phyloP scores from a whole-genome alignment of 1,284 basidiomycete species.

The Gomphus bonarii region DNA sequence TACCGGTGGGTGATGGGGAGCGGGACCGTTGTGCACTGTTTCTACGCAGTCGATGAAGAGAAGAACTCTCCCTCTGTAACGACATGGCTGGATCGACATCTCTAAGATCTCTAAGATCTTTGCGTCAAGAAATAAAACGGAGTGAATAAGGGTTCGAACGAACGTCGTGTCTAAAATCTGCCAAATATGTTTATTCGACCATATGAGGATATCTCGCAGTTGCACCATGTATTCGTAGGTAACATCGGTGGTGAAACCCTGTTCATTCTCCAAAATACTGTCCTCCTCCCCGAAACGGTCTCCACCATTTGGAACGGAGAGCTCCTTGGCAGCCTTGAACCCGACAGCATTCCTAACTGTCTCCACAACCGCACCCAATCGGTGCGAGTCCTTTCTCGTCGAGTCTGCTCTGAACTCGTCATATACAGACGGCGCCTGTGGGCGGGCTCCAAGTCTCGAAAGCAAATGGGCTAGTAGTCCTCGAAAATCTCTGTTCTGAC shows the following conservation, averaged over 20 bases:
- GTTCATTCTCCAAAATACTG: constrained; percentile 18
- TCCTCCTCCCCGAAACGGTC: constrained; percentile 42
- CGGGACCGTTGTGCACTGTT: constrained; percentile 26
- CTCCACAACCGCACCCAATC: constrained; percentile 30
- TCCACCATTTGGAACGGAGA: not conserved
- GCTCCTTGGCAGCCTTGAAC: constrained; percentile 18
- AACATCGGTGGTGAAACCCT: constrained; percentile 43
- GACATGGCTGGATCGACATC: constrained; percentile 3
- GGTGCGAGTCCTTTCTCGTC: constrained; percentile 4
- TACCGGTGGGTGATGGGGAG: constrained; percentile 36
- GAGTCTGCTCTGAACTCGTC: constrained; percentile 25
- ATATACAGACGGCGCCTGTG: constrained; percentile 39
- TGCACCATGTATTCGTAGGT: constrained; percentile 54
- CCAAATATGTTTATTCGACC: constrained; percentile 47
- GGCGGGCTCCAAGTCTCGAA: constrained; percentile 41
- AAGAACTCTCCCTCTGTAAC: constrained; percentile 1
- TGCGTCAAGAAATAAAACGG: not conserved
- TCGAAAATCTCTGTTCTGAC: constrained; percentile 31
- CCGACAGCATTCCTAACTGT: constrained; percentile 34
- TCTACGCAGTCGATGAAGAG: constrained; percentile 4
- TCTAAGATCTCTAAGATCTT: constrained; percentile 2
- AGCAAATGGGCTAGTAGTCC: constrained; percentile 51
- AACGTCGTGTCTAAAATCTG: constrained; percentile 42
- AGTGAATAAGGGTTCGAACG: constrained; percentile 12
- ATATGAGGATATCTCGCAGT: constrained; percentile 46